A percentile compares a stretch with the other conserved stretches of the same genome.
phyloP scores from a whole-genome alignment of 371 early-diverging fungal genomes.

The Mycotypha africana region DNA sequence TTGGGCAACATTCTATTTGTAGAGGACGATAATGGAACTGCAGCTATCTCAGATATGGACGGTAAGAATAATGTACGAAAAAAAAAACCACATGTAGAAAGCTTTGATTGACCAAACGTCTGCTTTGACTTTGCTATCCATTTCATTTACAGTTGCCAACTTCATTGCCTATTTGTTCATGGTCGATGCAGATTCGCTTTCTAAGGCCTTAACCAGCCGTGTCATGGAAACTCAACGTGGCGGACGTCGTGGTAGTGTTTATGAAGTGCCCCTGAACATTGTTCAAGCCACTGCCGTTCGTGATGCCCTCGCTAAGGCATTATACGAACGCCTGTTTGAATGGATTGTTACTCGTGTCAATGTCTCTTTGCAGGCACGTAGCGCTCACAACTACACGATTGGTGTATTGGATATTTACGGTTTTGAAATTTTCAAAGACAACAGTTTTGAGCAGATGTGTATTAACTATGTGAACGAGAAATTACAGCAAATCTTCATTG shows the following conservation, averaged over 20 bases:
- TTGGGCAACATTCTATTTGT: constrained; percentile 75
- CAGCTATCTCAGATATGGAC: constrained; percentile 59
- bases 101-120: no score
- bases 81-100: no score
- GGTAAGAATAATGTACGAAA: constrained; percentile 25
- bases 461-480: constrained; percentile 99
- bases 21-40: constrained; percentile 62
- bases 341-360: constrained; percentile 89
- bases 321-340: constrained; percentile 83
- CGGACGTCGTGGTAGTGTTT: constrained; percentile 72
- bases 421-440: constrained; percentile 94
- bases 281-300: constrained; percentile 77
- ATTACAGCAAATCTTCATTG: constrained; percentile 99
- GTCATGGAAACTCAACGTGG: constrained; percentile 80
- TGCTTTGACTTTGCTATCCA: background rate
- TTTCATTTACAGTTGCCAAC: constrained; percentile 58
- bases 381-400: constrained; percentile 67
- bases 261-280: constrained; percentile 77
- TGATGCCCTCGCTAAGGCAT: constrained; percentile 82
- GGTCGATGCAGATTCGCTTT: constrained; percentile 55
- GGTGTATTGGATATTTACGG: constrained; percentile 98
- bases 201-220: constrained; percentile 64
- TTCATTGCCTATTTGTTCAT: constrained; percentile 80
- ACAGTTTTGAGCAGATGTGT: constrained; percentile 99
- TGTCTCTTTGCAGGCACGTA: constrained; percentile 62